Evolutionary conservation across 257 asterid genomes (phyloP).

Genomic region (Solanum chiquidenum): DNA sequence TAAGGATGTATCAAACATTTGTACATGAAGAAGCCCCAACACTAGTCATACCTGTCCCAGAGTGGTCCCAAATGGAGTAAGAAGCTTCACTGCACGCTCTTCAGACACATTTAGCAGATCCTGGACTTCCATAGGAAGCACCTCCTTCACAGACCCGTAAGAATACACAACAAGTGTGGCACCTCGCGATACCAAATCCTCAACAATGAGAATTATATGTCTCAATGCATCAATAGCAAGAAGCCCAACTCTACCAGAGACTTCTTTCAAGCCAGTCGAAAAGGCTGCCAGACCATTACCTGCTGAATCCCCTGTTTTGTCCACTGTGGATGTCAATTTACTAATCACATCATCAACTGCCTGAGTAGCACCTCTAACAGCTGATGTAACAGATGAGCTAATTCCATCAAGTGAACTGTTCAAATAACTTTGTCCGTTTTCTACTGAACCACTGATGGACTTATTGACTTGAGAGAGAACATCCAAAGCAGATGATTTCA

Average conservation of each 20-base stretch:
- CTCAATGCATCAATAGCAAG: slow-evolving; percentile 49
- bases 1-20: neutral
- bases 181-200: slow-evolving; percentile 47
- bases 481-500: slow-evolving; percentile 17
- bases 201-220: slow-evolving; percentile 31
- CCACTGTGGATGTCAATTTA: slow-evolving; percentile 28
- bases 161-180: slow-evolving; percentile 44
- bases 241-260: slow-evolving; percentile 47
- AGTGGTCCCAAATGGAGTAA: slow-evolving; percentile 45
- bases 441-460: slow-evolving; percentile 24
- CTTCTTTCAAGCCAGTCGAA: slow-evolving; percentile 47
- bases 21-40: neutral
- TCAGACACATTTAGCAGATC: slow-evolving; percentile 44
- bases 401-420: slow-evolving; percentile 37
- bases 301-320: slow-evolving; percentile 54
- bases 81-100: slow-evolving; percentile 23
- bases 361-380: slow-evolving; percentile 29
- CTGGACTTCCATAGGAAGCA: slow-evolving; percentile 60
- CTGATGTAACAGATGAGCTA: slow-evolving; percentile 34
- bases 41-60: slow-evolving; percentile 43
- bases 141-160: slow-evolving; percentile 50
- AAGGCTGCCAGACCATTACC: slow-evolving; percentile 39
- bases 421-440: slow-evolving; percentile 36
- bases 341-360: slow-evolving; percentile 35
- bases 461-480: slow-evolving; percentile 16